A percentile compares a stretch with the other conserved stretches of the same genome.
Conservation (phyloP, 306 rosid genomes). For the Cucumis cinereus region DNA sequence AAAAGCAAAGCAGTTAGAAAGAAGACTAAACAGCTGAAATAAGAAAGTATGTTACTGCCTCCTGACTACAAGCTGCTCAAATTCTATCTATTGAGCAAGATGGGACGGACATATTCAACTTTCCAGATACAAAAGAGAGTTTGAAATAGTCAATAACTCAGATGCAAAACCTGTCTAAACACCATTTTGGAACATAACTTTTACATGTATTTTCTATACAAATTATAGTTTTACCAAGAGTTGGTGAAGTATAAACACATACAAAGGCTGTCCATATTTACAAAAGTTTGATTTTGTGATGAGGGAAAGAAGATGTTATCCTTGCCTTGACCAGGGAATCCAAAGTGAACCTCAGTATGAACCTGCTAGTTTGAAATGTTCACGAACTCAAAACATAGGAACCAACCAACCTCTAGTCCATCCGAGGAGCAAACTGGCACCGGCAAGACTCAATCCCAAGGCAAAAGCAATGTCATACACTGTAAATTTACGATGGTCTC, state of each 20-base stretch:
- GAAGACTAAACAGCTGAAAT: not conserved
- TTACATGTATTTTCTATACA: not conserved
- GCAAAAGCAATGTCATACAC: conserved; percentile 43
- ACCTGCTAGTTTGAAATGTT: not conserved
- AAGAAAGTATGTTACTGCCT: not conserved
- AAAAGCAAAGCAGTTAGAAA: not conserved
- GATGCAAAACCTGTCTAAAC: not conserved
- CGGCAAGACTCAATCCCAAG: conserved; percentile 58
- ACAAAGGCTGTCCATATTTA: not conserved
- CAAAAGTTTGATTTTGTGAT: not conserved
- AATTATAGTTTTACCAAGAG: not conserved
- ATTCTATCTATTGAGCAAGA: not conserved
- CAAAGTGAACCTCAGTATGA: not conserved
- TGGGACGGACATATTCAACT: not conserved
- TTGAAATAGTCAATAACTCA: not conserved
- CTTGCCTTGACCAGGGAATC: not conserved
- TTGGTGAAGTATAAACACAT: not conserved
- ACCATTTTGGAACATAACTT: not conserved
- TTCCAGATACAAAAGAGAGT: not conserved
- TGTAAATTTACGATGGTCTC: conserved; percentile 15
- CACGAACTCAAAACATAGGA: conserved; percentile 23
- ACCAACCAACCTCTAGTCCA: conserved; percentile 91
- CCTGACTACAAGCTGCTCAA: not conserved
- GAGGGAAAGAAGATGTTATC: not conserved
- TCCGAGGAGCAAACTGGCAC: conserved; percentile 87